Percentiles rank a stretch among this genome's conserved stretches.
phyloP scores from a whole-genome alignment of 495 filamentous ascomycete species.

The Cercophora samala region DNA sequence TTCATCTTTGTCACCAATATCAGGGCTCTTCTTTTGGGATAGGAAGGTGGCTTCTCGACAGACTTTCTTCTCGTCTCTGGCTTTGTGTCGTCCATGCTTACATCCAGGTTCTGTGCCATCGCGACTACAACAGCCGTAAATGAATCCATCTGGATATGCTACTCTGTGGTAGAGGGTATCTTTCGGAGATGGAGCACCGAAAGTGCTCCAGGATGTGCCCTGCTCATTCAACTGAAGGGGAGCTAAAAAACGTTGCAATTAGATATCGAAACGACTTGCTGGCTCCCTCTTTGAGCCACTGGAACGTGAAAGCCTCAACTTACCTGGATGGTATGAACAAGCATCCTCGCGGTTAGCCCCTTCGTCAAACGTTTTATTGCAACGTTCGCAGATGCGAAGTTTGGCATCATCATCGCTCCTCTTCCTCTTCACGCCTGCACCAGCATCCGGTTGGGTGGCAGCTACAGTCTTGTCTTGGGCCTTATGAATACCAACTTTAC shows the following conservation, averaged over 20 bases:
- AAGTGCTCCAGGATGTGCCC: not conserved
- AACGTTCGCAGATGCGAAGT: not conserved
- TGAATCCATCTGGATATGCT: not conserved
- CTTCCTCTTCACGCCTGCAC: not conserved
- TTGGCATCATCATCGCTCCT: not conserved
- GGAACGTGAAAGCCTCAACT: not conserved
- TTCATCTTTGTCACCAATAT: not conserved
- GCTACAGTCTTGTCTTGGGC: not conserved
- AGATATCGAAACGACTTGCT: not conserved
- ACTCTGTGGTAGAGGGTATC: not conserved
- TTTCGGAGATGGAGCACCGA: not conserved
- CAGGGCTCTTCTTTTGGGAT: not conserved
- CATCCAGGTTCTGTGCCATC: not conserved
- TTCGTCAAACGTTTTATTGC: not conserved
- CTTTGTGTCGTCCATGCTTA: not conserved
- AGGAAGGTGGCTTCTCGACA: not conserved
- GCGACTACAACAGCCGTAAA: not conserved
- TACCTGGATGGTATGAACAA: not conserved
- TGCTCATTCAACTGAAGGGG: not conserved
- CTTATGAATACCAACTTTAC: not conserved
- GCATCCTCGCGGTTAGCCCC: not conserved
- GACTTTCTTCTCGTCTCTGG: not conserved
- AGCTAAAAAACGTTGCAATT: not conserved
- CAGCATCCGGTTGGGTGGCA: not conserved
- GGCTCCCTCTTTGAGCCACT: not conserved